Conservation (phyloP, 2,329 filamentous ascomycete genomes). For the Hortaea werneckii region DNA sequence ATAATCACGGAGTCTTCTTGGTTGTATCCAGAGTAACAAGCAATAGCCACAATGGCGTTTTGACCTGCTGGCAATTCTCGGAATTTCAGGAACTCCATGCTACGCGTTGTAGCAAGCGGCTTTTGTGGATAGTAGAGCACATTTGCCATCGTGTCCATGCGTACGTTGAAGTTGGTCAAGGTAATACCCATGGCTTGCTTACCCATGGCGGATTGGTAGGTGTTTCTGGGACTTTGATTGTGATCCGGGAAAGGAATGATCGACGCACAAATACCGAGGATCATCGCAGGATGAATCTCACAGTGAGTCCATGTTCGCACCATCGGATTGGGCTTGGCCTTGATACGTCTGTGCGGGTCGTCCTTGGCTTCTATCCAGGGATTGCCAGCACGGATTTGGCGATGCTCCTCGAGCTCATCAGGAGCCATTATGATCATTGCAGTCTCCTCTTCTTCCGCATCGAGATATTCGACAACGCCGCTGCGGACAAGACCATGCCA, state of each 20-base stretch:
- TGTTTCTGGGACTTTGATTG: conserved; percentile 96
- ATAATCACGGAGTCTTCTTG: conserved; percentile 99
- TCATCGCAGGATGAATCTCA: conserved; percentile 99
- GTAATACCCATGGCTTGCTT: conserved; percentile 99
- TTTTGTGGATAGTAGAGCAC: conserved; percentile 99
- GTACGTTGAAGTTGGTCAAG: conserved; percentile 89
- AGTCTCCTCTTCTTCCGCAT: conserved; percentile 96
- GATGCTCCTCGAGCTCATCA: conserved; percentile 68
- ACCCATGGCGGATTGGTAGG: conserved; percentile 92
- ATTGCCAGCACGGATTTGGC: conserved; percentile 26
- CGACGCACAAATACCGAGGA: conserved; percentile 93
- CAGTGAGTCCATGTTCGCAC: conserved; percentile 95
- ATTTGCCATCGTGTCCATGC: conserved; percentile 99
- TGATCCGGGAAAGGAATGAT: conserved; percentile 99
- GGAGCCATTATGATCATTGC: conserved; percentile 99
- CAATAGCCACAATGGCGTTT: conserved; percentile 96
- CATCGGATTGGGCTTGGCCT: conserved; percentile 74
- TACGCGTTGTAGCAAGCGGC: conserved; percentile 85
- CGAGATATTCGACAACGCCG: conserved; percentile 89
- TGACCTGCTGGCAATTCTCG: conserved; percentile 92
- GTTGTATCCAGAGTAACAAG: conserved; percentile 96
- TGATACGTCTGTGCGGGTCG: conserved; percentile 77
- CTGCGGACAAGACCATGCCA: conserved; percentile 79
- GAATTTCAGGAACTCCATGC: conserved; percentile 99
- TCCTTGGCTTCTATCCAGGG: conserved; percentile 45